Evolutionary conservation across 2,329 filamentous ascomycete genomes (phyloP).

Genomic region (Xylariales sp.): DNA sequence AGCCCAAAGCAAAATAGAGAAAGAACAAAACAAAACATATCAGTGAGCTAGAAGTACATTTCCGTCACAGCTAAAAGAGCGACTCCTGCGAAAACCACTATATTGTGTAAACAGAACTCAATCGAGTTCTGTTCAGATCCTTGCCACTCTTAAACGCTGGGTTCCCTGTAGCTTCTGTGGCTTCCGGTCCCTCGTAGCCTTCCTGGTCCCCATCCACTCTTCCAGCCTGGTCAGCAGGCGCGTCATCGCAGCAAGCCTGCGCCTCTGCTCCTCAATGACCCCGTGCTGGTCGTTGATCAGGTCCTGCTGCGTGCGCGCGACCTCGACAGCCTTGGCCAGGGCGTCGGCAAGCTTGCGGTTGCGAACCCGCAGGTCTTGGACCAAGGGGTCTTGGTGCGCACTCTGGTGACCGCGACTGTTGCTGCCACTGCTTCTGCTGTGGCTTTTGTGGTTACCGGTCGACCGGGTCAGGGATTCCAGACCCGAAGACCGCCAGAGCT

Average conservation of each 20-base stretch:
- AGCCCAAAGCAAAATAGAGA: too few relatives aligned
- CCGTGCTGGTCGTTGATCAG: constrained; percentile 1
- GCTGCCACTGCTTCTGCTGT: neutral
- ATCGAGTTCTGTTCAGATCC: neutral
- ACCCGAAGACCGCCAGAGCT: neutral
- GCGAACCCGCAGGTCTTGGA: neutral
- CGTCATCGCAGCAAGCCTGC: neutral
- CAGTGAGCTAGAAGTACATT: too few relatives aligned
- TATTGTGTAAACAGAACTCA: neutral
- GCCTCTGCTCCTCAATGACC: constrained; percentile 6
- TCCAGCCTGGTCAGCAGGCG: neutral
- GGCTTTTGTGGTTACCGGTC: neutral
- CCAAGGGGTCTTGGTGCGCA: neutral
- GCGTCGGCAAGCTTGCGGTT: constrained; percentile 2
- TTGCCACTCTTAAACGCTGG: neutral
- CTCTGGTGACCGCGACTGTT: neutral
- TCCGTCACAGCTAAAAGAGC: too few relatives aligned
- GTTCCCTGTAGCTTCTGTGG: neutral
- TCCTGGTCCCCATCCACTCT: neutral
- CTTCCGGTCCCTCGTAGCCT: neutral
- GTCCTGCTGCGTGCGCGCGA: constrained; percentile 3
- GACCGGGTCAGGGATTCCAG: neutral
- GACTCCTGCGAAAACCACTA: too few relatives aligned
- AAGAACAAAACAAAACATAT: too few relatives aligned
- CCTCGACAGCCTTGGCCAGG: neutral